phyloP scores from a whole-genome alignment of 1,284 basidiomycete species.

The Trichosporon sp. region DNA sequence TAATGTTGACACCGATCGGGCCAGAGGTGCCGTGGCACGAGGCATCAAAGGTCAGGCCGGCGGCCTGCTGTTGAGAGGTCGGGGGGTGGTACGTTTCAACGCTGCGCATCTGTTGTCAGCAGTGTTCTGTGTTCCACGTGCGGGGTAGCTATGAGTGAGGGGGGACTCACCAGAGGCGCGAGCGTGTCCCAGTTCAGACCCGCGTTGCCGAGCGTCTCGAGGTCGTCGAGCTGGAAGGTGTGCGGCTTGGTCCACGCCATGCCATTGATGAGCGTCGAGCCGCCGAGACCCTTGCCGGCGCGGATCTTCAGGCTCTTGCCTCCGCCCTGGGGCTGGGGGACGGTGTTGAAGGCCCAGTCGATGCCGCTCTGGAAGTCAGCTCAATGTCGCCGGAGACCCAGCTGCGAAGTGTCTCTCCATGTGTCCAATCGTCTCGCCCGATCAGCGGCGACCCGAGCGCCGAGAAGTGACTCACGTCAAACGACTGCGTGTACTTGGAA shows the following conservation, averaged over 20 bases:
- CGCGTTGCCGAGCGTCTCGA: slow-evolving; percentile 44
- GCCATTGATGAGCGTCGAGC: slow-evolving; percentile 54
- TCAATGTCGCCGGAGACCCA: neutral
- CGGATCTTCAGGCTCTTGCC: slow-evolving; percentile 34
- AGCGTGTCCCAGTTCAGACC: slow-evolving; percentile 50
- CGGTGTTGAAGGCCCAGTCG: slow-evolving; percentile 51
- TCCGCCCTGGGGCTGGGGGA: slow-evolving; percentile 42
- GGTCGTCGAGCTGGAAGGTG: slow-evolving; percentile 46
- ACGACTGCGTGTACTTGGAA: slow-evolving; percentile 35
- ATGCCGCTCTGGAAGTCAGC: slow-evolving; percentile 32
- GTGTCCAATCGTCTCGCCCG: neutral
- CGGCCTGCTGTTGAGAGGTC: slow-evolving; percentile 28
- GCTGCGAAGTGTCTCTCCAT: neutral
- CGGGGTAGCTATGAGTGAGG: too few species aligned
- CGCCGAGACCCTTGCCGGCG: slow-evolving; percentile 45
- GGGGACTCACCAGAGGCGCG: slow-evolving; percentile 36
- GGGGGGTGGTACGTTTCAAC: slow-evolving; percentile 44
- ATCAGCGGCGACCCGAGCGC: neutral
- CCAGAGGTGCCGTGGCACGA: slow-evolving; percentile 39
- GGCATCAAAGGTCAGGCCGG: slow-evolving; percentile 38
- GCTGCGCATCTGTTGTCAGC: slow-evolving; percentile 38
- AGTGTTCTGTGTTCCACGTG: too few species aligned
- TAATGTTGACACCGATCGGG: slow-evolving; percentile 39
- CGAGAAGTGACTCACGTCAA: slow-evolving; percentile 31
- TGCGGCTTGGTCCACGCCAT: slow-evolving; percentile 54